phyloP scores from a whole-genome alignment of 2,329 filamentous ascomycete genomes.

The Trichoderma koningiopsis region DNA sequence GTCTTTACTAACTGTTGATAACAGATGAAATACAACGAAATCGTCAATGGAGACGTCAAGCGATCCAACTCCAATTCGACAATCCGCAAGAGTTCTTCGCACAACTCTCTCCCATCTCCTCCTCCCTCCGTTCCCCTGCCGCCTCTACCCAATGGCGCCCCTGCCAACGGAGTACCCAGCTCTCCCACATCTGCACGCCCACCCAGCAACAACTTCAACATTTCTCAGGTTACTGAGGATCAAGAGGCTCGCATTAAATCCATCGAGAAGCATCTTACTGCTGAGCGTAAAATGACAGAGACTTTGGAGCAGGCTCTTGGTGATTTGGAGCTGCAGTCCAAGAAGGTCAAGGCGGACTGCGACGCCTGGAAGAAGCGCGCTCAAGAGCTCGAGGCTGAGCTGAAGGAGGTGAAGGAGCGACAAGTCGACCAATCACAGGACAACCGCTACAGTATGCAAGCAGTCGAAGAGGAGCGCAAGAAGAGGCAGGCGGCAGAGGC shows the following conservation, averaged over 20 bases:
- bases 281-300: slow-evolving; percentile 93
- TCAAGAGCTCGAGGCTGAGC: slow-evolving; percentile 70
- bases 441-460: slow-evolving; percentile 73
- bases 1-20: slow-evolving; percentile 32
- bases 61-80: slow-evolving; percentile 67
- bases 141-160: slow-evolving; percentile 69
- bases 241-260: slow-evolving; percentile 93
- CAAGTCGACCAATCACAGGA: slow-evolving; percentile 53
- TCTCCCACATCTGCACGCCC: slow-evolving; percentile 66
- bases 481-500: slow-evolving; percentile 89
- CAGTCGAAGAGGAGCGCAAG: slow-evolving; percentile 94
- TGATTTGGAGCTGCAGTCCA: slow-evolving; percentile 88
- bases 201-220: slow-evolving; percentile 68
- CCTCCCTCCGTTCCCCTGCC: slow-evolving; percentile 95
- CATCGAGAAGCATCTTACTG: slow-evolving; percentile 94
- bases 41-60: slow-evolving; percentile 50
- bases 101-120: slow-evolving; percentile 84
- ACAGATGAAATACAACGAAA: slow-evolving; percentile 64
- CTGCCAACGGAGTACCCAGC: slow-evolving; percentile 48
- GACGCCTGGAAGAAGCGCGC: slow-evolving; percentile 91
- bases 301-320: slow-evolving; percentile 95
- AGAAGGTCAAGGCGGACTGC: slow-evolving; percentile 87
- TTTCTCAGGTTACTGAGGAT: slow-evolving; percentile 84
- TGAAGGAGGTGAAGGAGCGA: slow-evolving; percentile 63
- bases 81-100: slow-evolving; percentile 81